Evolutionary conservation across 2,329 filamentous ascomycete species (phyloP), one percentile per base, ranked within the genome.

Genomic region (Tympanopsis confertula): DNA sequence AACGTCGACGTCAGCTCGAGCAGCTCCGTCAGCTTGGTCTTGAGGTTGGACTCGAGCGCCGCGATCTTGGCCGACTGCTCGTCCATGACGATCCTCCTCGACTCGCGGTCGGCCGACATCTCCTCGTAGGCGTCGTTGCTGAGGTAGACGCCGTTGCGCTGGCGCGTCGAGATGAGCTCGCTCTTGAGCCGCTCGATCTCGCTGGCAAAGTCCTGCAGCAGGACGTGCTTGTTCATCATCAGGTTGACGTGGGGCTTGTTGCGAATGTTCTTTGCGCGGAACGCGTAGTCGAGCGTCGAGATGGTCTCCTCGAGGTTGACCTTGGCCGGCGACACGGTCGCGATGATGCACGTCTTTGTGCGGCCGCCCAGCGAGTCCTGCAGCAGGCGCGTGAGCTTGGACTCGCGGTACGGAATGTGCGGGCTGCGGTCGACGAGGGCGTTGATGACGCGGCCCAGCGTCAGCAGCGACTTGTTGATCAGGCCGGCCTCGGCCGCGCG

Each of bases 291-390:
- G 2, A 98, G 71, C 0, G 93, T 98, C 1, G 91, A 96, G 42
- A 98, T 96, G 0, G 93, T 98, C 59, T 98, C 91, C 53, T 98
- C 91, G 1, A 98, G 68, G 49, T 96, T 98, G 59, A 81, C 88
- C 58, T 91, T 93, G 5, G 88, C 86, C 1, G 91, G 88, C 2
- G 91, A 96, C 28, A 98, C 74, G 1, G 91, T 98, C 4, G 91
- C 91, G 51, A 98, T 96, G 47, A 98, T 98, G 64, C 91, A 98
- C 0, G 91, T 98, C 56, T 98, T 98, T 2, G 93, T 98, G 37
- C 83, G 78, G 3, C 91, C 91, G 43, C 91, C 91, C 0, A 98
- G 73, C 0, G 93, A 98, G 55, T 98, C 93, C 77, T 98, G 93
- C 15, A 98, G 67, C 3, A 98, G 66, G 17, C 91, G 78, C 2